A percentile compares a stretch with the other conserved stretches of the same genome.
These are phyloP conservation scores for Entomortierella chlamydospora DNA, from an alignment of 192 early-diverging fungal genomes.

Conservation along the genomic window DNA sequence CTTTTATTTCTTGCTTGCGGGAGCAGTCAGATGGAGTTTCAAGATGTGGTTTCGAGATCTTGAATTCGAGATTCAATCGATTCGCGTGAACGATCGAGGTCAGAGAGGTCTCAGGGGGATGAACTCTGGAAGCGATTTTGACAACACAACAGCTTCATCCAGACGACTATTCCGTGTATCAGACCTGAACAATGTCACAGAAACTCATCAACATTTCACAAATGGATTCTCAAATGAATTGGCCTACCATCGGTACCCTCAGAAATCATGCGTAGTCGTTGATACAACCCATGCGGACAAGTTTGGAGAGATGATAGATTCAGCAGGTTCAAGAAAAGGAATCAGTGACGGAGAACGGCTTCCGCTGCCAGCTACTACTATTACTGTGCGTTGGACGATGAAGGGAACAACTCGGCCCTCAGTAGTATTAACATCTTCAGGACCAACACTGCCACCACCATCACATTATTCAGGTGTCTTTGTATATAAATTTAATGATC, in stretches of 20 bases:
- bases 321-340: not conserved
- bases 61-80: conserved; percentile 57
- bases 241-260: not conserved
- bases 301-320: conserved; percentile 1
- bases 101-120: conserved; percentile 22
- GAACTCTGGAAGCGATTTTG: conserved; percentile 29
- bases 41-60: conserved; percentile 65
- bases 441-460: conserved; percentile 34
- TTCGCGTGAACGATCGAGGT: conserved; percentile 54
- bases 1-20: conserved; percentile 61
- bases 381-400: conserved; percentile 62
- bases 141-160: not conserved
- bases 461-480: conserved; percentile 60
- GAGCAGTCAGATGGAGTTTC: conserved; percentile 67
- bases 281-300: not conserved
- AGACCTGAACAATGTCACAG: not conserved
- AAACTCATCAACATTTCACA: not conserved
- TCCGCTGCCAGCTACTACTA: conserved; percentile 25
- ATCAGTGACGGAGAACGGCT: not conserved
- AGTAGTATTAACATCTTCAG: conserved; percentile 38
- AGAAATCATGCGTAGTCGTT: not conserved
- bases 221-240: not conserved
- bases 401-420: conserved; percentile 56
- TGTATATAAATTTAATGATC: conserved; percentile 57
- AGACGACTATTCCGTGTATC: not conserved